Evolutionary conservation across 2,329 filamentous ascomycete species (phyloP).

Genomic region (Penicillium sp.): DNA sequence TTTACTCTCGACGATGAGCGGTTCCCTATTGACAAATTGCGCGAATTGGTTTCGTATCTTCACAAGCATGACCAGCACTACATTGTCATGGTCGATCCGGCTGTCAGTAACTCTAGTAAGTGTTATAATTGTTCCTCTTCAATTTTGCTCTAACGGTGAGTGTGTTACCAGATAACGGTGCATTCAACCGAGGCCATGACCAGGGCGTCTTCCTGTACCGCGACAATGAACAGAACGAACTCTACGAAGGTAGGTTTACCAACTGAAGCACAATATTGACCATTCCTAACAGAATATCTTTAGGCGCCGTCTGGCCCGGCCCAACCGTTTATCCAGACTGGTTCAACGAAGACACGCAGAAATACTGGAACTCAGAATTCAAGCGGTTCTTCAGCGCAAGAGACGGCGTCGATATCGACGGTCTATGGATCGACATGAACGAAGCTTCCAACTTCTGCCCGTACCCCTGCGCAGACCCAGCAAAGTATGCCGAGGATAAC

Average conservation of each 20-base stretch:
- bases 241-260: constrained; percentile 45
- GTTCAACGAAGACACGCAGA: constrained; percentile 64
- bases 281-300: not conserved
- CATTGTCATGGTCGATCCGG: constrained; percentile 71
- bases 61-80: constrained; percentile 68
- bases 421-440: constrained; percentile 73
- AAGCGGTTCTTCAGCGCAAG: constrained; percentile 61
- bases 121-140: not conserved
- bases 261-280: not conserved
- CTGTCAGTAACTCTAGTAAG: constrained; percentile 41
- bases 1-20: constrained; percentile 42
- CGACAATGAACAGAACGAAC: constrained; percentile 49
- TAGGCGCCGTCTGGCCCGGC: constrained; percentile 75
- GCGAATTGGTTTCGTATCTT: constrained; percentile 64
- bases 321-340: constrained; percentile 72
- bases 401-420: constrained; percentile 71
- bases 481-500: constrained; percentile 49
- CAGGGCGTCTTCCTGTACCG: constrained; percentile 55
- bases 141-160: not conserved
- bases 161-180: constrained; percentile 43
- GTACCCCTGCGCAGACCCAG: constrained; percentile 56
- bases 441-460: constrained; percentile 55
- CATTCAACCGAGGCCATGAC: constrained; percentile 62
- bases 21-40: constrained; percentile 51
- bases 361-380: constrained; percentile 71